Evolutionary conservation across 2,329 filamentous ascomycete genomes (phyloP).

Genomic region (Raffaelea albimanens): DNA sequence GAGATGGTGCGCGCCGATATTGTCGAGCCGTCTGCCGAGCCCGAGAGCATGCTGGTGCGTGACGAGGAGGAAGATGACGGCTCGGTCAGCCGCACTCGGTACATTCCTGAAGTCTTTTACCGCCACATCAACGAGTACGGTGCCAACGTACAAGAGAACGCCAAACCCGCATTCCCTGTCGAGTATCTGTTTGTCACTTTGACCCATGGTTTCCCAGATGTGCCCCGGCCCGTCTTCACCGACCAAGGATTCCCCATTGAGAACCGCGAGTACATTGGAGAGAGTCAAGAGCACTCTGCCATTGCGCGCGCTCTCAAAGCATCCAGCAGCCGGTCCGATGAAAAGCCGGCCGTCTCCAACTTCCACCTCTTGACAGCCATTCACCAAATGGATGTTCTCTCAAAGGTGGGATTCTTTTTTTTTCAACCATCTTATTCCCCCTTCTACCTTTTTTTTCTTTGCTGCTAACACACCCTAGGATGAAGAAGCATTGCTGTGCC

Average conservation of each 20-base stretch:
- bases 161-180: slow-evolving; percentile 90
- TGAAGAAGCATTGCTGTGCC: slow-evolving; percentile 78
- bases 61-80: slow-evolving; percentile 79
- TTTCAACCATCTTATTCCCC: too few species aligned
- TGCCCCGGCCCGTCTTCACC: slow-evolving; percentile 67
- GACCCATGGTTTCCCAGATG: slow-evolving; percentile 88
- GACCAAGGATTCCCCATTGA: slow-evolving; percentile 75
- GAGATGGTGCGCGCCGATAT: slow-evolving; percentile 97
- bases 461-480: slow-evolving; percentile 46
- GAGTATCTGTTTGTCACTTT: slow-evolving; percentile 94
- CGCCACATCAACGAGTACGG: slow-evolving; percentile 93
- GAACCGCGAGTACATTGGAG: slow-evolving; percentile 79
- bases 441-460: slow-evolving; percentile 8
- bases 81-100: slow-evolving; percentile 60
- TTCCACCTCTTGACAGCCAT: slow-evolving; percentile 92
- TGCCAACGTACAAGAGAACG: slow-evolving; percentile 91
- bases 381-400: slow-evolving; percentile 68
- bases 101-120: slow-evolving; percentile 97
- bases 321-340: slow-evolving; percentile 35
- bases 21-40: slow-evolving; percentile 88
- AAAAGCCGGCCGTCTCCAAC: slow-evolving; percentile 68
- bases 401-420: slow-evolving; percentile 54
- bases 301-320: slow-evolving; percentile 61
- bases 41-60: slow-evolving; percentile 86
- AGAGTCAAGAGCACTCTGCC: slow-evolving; percentile 68